Base-by-base conservation (phyloP, 192 early-diverging fungal genomes). In the Fimicolochytrium jonesii region DNA sequence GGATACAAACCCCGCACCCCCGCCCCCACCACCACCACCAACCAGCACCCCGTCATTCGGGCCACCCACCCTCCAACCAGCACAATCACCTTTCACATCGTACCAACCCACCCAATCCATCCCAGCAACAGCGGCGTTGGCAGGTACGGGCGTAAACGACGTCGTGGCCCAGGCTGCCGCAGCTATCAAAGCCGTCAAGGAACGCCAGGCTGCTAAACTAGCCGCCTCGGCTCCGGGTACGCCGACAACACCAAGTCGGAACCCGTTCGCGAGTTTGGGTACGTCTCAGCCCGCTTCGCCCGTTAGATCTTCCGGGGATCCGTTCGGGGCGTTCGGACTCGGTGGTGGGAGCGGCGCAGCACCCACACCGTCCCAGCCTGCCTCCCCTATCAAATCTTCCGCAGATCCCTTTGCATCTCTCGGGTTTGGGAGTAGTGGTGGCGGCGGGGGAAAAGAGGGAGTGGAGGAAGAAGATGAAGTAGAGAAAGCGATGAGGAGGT, bases 81-180 rank as follows among this genome's bases (percentile, higher is more conserved):
- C n/a, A n/a, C n/a, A n/a, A n/a, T n/a, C n/a, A n/a, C n/a, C n/a
- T n/a, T n/a, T n/a, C n/a, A n/a, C n/a, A n/a, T n/a, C n/a, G n/a
- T n/a, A n/a, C n/a, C n/a, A n/a, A 59, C 22, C 61, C 56, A 2
- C 48, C 65, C 13, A 37, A 32, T 32, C 56, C 7, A 37, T 51
- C 2, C 26, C 59, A 30, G 54, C 61, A 11, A 15, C 47, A 17
- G 31, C 51, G 9, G 17, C 30, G 5, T 53, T n/a, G n/a, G n/a
- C n/a, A n/a, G n/a, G n/a, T n/a, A n/a, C n/a, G n/a, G n/a, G 52
- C 25, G 75, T 73, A 9, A 72, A 69, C 45, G 70, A 69, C 48
- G 74, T 75, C n/a, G 48, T 79, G 17, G 74, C 73, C 29, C 73
- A 76, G 37, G 77, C 77, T 1, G 70, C 76, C 33, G 77, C 73